phyloP scores from a whole-genome alignment of 768 basidiomycete genomes.

The Boletales sp. region DNA sequence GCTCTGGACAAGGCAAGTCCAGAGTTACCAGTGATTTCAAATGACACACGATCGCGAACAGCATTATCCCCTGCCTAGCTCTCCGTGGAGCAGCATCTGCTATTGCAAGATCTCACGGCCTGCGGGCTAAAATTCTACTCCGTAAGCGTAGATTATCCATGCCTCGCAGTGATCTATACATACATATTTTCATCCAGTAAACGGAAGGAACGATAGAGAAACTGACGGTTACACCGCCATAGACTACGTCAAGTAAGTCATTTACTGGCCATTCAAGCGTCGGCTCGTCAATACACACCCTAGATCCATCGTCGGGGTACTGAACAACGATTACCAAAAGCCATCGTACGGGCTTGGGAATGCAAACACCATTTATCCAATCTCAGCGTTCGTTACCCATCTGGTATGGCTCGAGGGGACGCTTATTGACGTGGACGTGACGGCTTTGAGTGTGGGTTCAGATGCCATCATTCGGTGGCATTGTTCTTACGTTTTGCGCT shows the following conservation, averaged over 20 bases:
- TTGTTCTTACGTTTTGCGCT: constrained; percentile 2
- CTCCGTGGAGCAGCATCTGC: constrained; percentile 73
- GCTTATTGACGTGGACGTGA: constrained; percentile 57
- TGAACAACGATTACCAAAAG: constrained; percentile 58
- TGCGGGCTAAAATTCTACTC: constrained; percentile 82
- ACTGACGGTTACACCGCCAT: constrained; percentile 80
- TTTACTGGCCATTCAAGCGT: constrained; percentile 1
- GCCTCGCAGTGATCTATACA: too few relatives aligned
- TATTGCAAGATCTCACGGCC: constrained; percentile 68
- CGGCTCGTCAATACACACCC: constrained; percentile 1
- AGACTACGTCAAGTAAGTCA: constrained; percentile 73
- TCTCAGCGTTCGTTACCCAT: constrained; percentile 83
- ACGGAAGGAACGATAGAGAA: constrained; percentile 85
- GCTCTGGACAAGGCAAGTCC: constrained; percentile 80
- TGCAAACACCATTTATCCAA: constrained; percentile 60
- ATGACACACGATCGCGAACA: constrained; percentile 24
- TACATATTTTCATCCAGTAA: constrained; percentile 50
- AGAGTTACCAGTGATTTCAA: constrained; percentile 4
- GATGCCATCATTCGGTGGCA: not conserved
- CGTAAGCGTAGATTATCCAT: constrained; percentile 43
- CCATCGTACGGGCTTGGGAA: constrained; percentile 54
- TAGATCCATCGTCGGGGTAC: constrained; percentile 66
- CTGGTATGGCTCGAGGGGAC: constrained; percentile 72
- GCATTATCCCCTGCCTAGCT: constrained; percentile 90
- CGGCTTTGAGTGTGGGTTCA: constrained; percentile 53